A percentile compares a stretch with the other conserved stretches of the same genome.
phyloP scores from a whole-genome alignment of 768 basidiomycete genomes.

The Sutorius australiensis region DNA sequence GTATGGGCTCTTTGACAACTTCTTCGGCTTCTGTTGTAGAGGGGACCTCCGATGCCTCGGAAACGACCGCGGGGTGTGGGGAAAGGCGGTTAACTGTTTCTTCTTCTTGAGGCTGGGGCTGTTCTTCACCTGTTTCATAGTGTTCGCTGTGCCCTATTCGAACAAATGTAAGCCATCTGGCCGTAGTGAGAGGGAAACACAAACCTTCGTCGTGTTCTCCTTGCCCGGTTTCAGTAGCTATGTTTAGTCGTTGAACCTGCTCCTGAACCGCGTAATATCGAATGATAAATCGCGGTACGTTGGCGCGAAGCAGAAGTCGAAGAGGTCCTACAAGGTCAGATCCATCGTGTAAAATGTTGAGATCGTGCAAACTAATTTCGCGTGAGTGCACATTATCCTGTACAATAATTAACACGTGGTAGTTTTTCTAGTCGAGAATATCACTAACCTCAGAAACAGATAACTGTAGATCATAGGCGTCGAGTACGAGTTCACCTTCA shows the following conservation, averaged over 20 bases:
- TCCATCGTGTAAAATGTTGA: conserved; percentile 67
- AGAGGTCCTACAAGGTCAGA: conserved; percentile 60
- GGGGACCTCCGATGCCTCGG: conserved; percentile 1
- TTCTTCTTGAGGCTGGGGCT: conserved; percentile 2
- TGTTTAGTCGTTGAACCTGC: conserved; percentile 43
- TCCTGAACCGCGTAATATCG: conserved; percentile 65
- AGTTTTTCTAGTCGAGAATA: not conserved
- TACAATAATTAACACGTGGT: conserved; percentile 4
- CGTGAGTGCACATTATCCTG: conserved; percentile 70
- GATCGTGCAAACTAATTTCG: conserved; percentile 68
- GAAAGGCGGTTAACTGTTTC: not conserved
- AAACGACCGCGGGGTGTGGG: not conserved
- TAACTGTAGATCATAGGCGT: conserved; percentile 68
- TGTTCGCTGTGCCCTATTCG: conserved; percentile 15
- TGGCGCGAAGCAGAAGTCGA: conserved; percentile 49
- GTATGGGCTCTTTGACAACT: not conserved
- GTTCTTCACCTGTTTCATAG: conserved; percentile 8
- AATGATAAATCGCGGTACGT: conserved; percentile 57
- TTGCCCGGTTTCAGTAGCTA: conserved; percentile 16
- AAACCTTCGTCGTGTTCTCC: conserved; percentile 23
- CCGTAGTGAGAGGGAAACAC: not conserved
- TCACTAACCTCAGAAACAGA: conserved; percentile 57
- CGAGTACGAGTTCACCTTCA: conserved; percentile 62
- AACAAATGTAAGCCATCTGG: conserved; percentile 1
- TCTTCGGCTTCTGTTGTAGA: conserved; percentile 1